phyloP scores from a whole-genome alignment of 1,139 yeast genomes.

The Wickerhamomyces sp. region DNA sequence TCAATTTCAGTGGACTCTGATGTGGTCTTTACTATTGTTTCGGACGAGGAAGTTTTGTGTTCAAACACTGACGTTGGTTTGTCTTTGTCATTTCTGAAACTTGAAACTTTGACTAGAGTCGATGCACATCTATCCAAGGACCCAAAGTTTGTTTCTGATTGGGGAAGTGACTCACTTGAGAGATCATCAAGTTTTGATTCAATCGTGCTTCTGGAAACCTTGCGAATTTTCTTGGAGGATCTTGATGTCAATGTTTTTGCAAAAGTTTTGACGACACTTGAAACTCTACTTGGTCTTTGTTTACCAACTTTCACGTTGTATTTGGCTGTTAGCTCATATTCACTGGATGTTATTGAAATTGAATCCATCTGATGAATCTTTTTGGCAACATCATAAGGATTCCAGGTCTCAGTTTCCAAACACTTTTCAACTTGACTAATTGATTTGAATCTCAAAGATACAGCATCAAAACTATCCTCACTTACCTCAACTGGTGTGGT shows the following conservation, averaged over 20 bases:
- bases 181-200: no score
- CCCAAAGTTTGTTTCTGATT: background rate
- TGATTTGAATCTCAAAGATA: conserved; percentile 5
- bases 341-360: conserved; percentile 5
- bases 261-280: conserved; percentile 4
- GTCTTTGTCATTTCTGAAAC: background rate
- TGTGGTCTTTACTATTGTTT: background rate
- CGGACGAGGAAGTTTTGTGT: background rate
- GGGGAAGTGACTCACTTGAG: background rate
- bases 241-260: conserved; percentile 1
- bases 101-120: background rate
- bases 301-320: conserved; percentile 1
- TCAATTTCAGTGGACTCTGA: background rate
- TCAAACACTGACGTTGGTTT: background rate
- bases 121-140: background rate
- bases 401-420: conserved; percentile 9
- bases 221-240: background rate
- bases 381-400: conserved; percentile 18
- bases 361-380: conserved; percentile 5
- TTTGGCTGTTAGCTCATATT: conserved; percentile 2
- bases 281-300: conserved; percentile 3
- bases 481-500: background rate
- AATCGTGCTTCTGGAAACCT: background rate
- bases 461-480: conserved; percentile 1
- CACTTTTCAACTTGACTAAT: conserved; percentile 6